Evolutionary conservation across 306 rosid genomes (phyloP).

Genomic region (Nissolia schottii): DNA sequence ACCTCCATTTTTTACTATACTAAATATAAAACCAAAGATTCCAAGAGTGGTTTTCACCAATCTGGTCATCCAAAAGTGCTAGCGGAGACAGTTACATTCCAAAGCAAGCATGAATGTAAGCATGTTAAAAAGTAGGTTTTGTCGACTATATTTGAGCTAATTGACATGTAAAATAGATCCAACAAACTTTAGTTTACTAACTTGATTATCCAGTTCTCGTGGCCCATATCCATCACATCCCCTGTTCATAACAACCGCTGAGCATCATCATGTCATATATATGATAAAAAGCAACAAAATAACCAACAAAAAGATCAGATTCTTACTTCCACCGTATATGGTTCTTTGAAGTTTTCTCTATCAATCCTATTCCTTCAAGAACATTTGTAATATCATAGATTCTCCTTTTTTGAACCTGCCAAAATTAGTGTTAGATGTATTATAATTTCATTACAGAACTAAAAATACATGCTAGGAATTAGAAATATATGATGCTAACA

Average conservation of each 20-base stretch:
- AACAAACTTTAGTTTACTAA: conserved; percentile 41
- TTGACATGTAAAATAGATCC: conserved; percentile 6
- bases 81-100: conserved; percentile 11
- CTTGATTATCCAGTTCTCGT: conserved; percentile 42
- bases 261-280: conserved; percentile 11
- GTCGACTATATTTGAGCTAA: neutral
- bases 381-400: conserved; percentile 87
- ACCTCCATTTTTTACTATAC: neutral
- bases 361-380: conserved; percentile 80
- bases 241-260: conserved; percentile 35
- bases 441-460: neutral
- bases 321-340: conserved; percentile 81
- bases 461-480: neutral
- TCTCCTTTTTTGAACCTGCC: conserved; percentile 79
- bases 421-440: conserved; percentile 13
- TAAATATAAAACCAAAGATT: conserved; percentile 4
- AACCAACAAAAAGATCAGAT: neutral
- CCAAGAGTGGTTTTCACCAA: conserved; percentile 6
- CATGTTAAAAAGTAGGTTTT: conserved; percentile 10
- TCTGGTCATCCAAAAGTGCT: neutral
- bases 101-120: conserved; percentile 1
- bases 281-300: conserved; percentile 23
- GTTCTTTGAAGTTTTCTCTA: conserved; percentile 77
- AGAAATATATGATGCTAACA: neutral
- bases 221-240: conserved; percentile 37